phyloP scores from a whole-genome alignment of 495 filamentous ascomycete genomes.

The Chaetomium cochliodes region DNA sequence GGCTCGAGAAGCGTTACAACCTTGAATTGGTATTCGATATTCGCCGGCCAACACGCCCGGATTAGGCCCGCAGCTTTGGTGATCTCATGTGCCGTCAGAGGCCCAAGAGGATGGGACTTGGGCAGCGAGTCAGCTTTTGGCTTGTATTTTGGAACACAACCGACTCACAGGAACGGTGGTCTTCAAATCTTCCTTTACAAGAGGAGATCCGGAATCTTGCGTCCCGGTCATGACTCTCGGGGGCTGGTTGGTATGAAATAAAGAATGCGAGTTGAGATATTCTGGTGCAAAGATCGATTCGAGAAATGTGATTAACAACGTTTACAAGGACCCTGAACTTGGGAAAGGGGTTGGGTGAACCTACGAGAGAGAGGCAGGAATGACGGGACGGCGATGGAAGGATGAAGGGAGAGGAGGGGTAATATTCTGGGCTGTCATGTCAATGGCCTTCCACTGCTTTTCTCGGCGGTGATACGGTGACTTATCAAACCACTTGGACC shows the following conservation, averaged over 20 bases:
- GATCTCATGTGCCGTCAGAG: constrained; percentile 59
- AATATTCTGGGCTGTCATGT: background rate
- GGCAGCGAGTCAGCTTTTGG: background rate
- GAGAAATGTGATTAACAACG: no score
- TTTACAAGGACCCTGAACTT: background rate
- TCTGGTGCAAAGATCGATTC: background rate
- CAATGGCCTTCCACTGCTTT: background rate
- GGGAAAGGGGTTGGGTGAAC: background rate
- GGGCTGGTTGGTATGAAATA: background rate
- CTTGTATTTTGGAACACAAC: no score
- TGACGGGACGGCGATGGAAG: background rate
- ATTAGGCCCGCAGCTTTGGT: constrained; percentile 44
- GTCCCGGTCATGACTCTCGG: background rate
- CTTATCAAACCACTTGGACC: background rate
- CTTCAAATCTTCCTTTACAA: background rate
- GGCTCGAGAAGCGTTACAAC: constrained; percentile 65
- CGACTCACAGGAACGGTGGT: background rate
- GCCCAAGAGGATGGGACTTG: constrained; percentile 57
- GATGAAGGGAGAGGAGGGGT: background rate
- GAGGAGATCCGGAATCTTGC: background rate
- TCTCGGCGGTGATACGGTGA: background rate
- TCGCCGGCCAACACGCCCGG: constrained; percentile 49
- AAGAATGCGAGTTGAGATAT: background rate
- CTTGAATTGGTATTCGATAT: constrained; percentile 60
- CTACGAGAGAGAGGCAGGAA: background rate